These are phyloP conservation scores for Microcos paniculata DNA, from an alignment of 345 rosid genomes.

Conservation along the genomic window DNA sequence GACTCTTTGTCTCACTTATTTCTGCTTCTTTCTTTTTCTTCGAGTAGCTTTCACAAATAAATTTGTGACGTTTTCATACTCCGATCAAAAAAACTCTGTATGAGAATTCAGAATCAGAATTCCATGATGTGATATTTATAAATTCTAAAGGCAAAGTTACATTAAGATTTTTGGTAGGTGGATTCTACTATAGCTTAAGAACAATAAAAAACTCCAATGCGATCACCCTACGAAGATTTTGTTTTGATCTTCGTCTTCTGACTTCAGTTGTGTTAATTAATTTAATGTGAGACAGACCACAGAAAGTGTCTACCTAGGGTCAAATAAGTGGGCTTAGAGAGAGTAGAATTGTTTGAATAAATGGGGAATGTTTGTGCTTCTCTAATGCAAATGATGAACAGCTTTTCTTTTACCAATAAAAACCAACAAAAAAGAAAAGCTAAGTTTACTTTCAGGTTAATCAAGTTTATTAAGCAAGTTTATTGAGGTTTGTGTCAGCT, in stretches of 20 bases:
- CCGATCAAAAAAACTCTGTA: too few species aligned
- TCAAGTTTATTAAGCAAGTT: constrained; percentile 10
- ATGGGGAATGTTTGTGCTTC: constrained; percentile 17
- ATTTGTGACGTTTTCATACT: too few species aligned
- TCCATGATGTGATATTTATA: too few species aligned
- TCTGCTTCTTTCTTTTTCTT: not conserved
- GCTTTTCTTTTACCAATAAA: constrained; percentile 5
- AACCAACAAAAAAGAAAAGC: not conserved
- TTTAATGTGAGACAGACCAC: not conserved
- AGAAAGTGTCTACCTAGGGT: constrained; percentile 11
- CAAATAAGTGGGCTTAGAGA: constrained; percentile 24
- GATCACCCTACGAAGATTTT: too few species aligned
- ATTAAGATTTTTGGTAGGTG: too few species aligned
- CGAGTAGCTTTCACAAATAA: too few species aligned
- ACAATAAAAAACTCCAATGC: too few species aligned
- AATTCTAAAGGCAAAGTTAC: too few species aligned
- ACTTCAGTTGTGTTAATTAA: not conserved
- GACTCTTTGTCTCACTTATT: not conserved
- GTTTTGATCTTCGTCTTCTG: not conserved
- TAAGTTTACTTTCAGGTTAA: not conserved
- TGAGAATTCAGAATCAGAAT: too few species aligned
- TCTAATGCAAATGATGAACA: not conserved
- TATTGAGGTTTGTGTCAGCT: constrained; percentile 5
- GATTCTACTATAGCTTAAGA: too few species aligned
- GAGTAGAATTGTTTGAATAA: not conserved